Conservation (phyloP, 2,329 filamentous ascomycete genomes). For the Paraphaeosphaeria sporulosa region DNA sequence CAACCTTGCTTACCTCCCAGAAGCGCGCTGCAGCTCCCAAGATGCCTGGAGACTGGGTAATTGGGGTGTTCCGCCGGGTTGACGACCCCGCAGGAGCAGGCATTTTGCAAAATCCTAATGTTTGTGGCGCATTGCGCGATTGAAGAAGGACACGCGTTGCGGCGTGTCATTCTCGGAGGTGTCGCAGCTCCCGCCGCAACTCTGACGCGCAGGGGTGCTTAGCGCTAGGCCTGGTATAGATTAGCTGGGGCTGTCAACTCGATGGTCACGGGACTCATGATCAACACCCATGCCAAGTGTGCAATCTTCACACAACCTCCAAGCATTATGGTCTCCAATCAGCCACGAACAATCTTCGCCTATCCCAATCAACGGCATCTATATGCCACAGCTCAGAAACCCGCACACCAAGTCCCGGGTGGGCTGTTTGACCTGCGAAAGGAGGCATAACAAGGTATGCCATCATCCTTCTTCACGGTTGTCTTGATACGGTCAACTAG, state of each 20-base stretch:
- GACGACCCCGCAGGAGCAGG: conserved; percentile 31
- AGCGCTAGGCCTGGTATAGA: neutral
- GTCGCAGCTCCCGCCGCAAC: neutral
- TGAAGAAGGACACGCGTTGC: conserved; percentile 22
- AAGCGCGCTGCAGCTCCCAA: conserved; percentile 60
- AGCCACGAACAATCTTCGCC: too few species aligned
- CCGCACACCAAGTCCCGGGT: too few species aligned
- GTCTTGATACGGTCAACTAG: too few species aligned
- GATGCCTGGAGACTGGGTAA: conserved; percentile 48
- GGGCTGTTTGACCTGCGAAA: too few species aligned
- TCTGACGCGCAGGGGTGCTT: conserved; percentile 4
- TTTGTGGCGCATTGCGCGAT: conserved; percentile 33
- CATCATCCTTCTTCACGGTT: too few species aligned
- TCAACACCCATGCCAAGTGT: too few species aligned
- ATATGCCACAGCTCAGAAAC: too few species aligned
- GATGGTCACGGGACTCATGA: too few species aligned
- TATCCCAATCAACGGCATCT: too few species aligned
- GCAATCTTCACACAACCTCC: too few species aligned
- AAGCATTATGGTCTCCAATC: too few species aligned
- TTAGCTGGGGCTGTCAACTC: neutral
- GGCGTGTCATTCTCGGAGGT: conserved; percentile 10
- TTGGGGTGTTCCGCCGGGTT: conserved; percentile 34
- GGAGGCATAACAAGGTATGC: too few species aligned
- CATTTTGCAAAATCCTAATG: conserved; percentile 39
- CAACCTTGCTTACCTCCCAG: conserved; percentile 51